Percentiles rank a stretch among this genome's conserved stretches.
These are phyloP conservation scores for Cystobasidium slooffiae DNA, from an alignment of 1,284 basidiomycete species.

Conservation along the genomic window DNA sequence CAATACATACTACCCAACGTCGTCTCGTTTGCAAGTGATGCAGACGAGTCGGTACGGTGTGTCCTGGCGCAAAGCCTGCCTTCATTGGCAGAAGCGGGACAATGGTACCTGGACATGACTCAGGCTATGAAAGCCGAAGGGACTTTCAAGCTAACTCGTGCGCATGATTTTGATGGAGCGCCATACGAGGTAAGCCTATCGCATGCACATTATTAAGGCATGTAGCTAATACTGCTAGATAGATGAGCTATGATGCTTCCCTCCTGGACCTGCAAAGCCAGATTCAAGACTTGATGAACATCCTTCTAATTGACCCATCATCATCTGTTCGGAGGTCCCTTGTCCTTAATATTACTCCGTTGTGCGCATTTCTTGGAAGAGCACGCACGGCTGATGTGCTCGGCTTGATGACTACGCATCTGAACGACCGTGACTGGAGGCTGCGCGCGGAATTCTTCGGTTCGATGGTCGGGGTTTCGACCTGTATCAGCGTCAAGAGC, in stretches of 20 bases:
- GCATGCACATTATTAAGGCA: neutral
- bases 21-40: constrained; percentile 76
- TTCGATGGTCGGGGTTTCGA: constrained; percentile 90
- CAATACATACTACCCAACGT: constrained; percentile 95
- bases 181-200: constrained; percentile 68
- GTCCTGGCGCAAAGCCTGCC: constrained; percentile 87
- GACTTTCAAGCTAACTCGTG: constrained; percentile 69
- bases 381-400: constrained; percentile 93
- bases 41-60: constrained; percentile 84
- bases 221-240: neutral
- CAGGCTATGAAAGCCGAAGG: constrained; percentile 85
- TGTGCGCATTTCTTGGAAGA: constrained; percentile 90
- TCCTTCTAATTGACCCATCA: constrained; percentile 65
- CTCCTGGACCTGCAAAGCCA: constrained; percentile 81
- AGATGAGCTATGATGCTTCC: constrained; percentile 80
- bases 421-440: constrained; percentile 92
- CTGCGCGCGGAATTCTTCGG: constrained; percentile 91
- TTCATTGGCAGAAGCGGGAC: constrained; percentile 78
- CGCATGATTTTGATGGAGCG: constrained; percentile 73
- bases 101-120: constrained; percentile 86
- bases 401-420: constrained; percentile 96
- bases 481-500: constrained; percentile 83
- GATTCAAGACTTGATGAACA: constrained; percentile 84
- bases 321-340: constrained; percentile 64
- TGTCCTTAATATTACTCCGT: constrained; percentile 75